A percentile compares a stretch with the other conserved stretches of the same genome.
These are phyloP conservation scores for Globisporangium lucens DNA, from an alignment of 352 stramenopile species.

Conservation along the genomic window DNA sequence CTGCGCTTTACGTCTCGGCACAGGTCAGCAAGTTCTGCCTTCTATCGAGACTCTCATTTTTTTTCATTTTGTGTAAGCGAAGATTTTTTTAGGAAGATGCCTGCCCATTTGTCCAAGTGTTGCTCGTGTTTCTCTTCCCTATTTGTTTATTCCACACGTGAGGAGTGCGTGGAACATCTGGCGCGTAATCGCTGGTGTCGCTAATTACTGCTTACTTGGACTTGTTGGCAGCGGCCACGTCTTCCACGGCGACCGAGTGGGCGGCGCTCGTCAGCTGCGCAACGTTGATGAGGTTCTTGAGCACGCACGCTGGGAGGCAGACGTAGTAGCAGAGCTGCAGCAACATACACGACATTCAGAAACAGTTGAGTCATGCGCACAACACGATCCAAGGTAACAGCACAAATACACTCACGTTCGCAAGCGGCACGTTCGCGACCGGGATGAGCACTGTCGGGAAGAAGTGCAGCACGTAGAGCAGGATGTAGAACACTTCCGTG, in stretches of 20 bases:
- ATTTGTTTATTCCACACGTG: neutral
- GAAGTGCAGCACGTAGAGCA: slow-evolving; percentile 89
- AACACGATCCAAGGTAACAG: slow-evolving; percentile 11
- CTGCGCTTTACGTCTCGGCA: neutral
- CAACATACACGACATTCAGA: neutral
- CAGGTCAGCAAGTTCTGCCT: neutral
- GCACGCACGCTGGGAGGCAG: slow-evolving; percentile 86
- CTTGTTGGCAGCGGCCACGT: slow-evolving; percentile 56
- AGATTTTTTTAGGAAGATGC: neutral
- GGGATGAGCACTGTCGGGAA: slow-evolving; percentile 62
- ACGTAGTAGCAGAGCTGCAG: slow-evolving; percentile 77
- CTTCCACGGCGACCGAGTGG: slow-evolving; percentile 69
- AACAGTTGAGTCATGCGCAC: neutral
- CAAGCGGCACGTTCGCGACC: slow-evolving; percentile 46
- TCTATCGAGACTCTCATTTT: neutral
- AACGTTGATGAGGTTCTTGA: slow-evolving; percentile 94
- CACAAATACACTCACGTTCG: slow-evolving; percentile 31
- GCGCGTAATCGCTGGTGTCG: neutral
- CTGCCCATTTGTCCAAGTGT: neutral
- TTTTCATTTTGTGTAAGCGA: slow-evolving; percentile 9
- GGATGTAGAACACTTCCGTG: slow-evolving; percentile 90
- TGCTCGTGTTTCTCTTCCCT: neutral
- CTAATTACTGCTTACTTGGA: slow-evolving; percentile 29
- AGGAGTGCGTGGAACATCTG: too few relatives aligned
- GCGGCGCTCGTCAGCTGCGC: slow-evolving; percentile 87